Evolutionary conservation across 768 basidiomycete species (phyloP).

Genomic region (Leccinum subgranulosum): DNA sequence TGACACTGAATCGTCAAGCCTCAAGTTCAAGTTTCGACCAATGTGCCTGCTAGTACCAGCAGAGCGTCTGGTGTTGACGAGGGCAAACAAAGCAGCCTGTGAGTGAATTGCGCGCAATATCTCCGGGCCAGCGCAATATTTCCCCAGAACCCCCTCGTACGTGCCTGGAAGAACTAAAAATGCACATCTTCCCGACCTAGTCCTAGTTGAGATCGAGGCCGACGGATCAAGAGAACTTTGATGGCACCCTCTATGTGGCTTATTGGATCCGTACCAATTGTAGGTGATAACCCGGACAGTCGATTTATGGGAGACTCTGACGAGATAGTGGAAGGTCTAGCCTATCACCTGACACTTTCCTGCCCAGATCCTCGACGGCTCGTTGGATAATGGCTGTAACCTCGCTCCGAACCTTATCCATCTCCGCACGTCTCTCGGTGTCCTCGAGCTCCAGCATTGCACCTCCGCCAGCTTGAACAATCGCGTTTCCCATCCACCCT

Average conservation of each 20-base stretch:
- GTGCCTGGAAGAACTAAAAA: not conserved
- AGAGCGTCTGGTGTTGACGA: not conserved
- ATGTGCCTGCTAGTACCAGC: not conserved
- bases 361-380: slow-evolving; percentile 52
- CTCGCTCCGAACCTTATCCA: slow-evolving; percentile 44
- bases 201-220: not conserved
- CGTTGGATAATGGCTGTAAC: slow-evolving; percentile 53
- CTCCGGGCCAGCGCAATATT: not conserved
- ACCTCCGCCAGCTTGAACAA: slow-evolving; percentile 4
- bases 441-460: slow-evolving; percentile 4
- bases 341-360: slow-evolving; percentile 43
- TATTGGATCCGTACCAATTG: not conserved
- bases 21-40: not conserved
- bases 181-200: not conserved
- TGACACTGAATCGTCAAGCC: not conserved
- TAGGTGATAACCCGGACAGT: not conserved
- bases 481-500: slow-evolving; percentile 15
- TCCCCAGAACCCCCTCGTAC: not conserved
- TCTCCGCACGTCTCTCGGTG: slow-evolving; percentile 21
- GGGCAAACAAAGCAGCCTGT: not conserved
- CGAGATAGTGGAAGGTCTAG: slow-evolving; percentile 16
- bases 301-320: not conserved
- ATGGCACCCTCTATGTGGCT: not conserved
- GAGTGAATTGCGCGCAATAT: not conserved
- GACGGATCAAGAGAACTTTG: not conserved